These are phyloP conservation scores for Calendula officinalis DNA, from an alignment of 129 eudicot genomes.

Conservation along the genomic window DNA sequence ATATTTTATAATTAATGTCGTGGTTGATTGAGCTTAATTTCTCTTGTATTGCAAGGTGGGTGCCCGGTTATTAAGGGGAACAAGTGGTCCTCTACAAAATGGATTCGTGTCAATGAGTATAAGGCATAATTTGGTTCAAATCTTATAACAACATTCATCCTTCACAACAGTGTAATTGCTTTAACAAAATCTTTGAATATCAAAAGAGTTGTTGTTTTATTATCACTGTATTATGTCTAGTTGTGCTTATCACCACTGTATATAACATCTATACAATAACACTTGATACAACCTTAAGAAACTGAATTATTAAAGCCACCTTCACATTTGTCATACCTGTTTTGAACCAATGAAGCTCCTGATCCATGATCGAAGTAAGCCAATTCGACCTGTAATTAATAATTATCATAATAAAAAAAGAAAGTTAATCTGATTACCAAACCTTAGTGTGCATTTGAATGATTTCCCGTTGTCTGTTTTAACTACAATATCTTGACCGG, in stretches of 20 bases:
- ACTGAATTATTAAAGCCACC: neutral
- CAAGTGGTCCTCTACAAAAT: conserved; percentile 84
- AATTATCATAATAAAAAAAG: conserved; percentile 1
- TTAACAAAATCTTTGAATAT: conserved; percentile 5
- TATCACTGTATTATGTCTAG: neutral
- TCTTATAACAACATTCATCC: conserved; percentile 1
- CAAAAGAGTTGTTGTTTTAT: neutral
- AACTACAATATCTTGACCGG: conserved; percentile 24
- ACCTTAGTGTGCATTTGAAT: conserved; percentile 29
- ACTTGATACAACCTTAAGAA: neutral
- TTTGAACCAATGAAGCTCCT: conserved; percentile 5
- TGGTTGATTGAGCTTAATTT: conserved; percentile 7
- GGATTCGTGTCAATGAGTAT: conserved; percentile 65
- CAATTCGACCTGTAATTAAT: conserved; percentile 25
- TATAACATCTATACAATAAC: neutral
- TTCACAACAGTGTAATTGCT: neutral
- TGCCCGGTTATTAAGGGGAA: conserved; percentile 83
- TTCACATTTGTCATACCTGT: conserved; percentile 11
- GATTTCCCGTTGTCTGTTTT: conserved; percentile 26
- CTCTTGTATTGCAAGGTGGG: conserved; percentile 49
- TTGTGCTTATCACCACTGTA: too few species aligned
- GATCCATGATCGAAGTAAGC: conserved; percentile 35
- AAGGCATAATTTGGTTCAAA: conserved; percentile 21
- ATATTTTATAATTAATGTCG: neutral
- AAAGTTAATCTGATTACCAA: conserved; percentile 19